A percentile compares a stretch with the other conserved stretches of the same genome.
These are phyloP conservation scores for Gelatoporia subvermispora DNA, from an alignment of 768 basidiomycete species.

Conservation along the genomic window DNA sequence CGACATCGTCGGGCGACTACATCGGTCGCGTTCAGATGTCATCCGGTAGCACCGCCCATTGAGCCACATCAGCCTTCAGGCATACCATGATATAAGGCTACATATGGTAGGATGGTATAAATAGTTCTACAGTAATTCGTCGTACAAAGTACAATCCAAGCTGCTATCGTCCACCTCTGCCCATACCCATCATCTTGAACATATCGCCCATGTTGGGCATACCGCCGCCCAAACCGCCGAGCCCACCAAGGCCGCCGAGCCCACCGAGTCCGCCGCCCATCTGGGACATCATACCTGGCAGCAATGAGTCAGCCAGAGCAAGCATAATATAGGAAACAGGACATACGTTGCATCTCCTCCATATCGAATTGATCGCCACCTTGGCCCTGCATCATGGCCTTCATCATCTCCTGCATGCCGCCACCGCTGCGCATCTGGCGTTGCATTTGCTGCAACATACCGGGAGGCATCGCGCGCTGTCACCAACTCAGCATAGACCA, in stretches of 20 bases:
- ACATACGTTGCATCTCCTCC: conserved; percentile 89
- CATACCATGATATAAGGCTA: conserved; percentile 1
- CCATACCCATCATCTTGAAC: conserved; percentile 87
- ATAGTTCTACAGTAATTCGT: neutral
- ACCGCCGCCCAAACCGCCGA: conserved; percentile 58
- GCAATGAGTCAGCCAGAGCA: conserved; percentile 2
- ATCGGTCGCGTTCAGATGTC: too few species aligned
- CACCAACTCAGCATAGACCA: neutral
- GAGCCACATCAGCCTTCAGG: too few species aligned
- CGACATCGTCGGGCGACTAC: too few species aligned
- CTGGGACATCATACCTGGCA: conserved; percentile 78
- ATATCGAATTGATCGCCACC: conserved; percentile 88
- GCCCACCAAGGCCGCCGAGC: conserved; percentile 45
- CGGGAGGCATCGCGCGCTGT: conserved; percentile 90
- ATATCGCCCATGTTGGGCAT: conserved; percentile 72
- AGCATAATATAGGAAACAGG: conserved; percentile 1
- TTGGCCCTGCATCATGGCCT: conserved; percentile 93
- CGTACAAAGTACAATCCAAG: neutral
- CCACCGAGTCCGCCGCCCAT: conserved; percentile 62
- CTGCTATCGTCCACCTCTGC: conserved; percentile 21
- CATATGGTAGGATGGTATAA: too few species aligned
- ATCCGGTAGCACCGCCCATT: too few species aligned
- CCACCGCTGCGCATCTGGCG: conserved; percentile 74
- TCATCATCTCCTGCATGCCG: conserved; percentile 98
- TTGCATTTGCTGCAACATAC: conserved; percentile 93